Base-by-base conservation (phyloP, 148 eudicot species). In the Fagopyrum tataricum region DNA sequence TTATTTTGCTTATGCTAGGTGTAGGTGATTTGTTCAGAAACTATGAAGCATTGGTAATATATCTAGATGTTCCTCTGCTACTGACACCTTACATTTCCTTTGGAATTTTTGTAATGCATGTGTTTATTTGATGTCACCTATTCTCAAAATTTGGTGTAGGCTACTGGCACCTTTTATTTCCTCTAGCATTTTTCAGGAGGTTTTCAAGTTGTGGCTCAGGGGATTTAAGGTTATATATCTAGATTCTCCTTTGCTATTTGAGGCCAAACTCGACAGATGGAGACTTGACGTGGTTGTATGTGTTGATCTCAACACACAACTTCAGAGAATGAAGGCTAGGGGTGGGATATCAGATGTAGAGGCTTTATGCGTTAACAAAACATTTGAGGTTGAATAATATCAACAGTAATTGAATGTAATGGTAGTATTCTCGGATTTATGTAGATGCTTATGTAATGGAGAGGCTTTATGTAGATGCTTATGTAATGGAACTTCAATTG, bases 251-350 rank as follows among this genome's bases (percentile, higher is more conserved):
- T 81, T 95, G 68, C 70, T 95, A 81, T 95, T 92, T 53, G 99
- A 95, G 82, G 96, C 87, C 73, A 95, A 92, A 78, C 86, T 95
- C 83, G 96, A 90, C 78, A 90, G 79, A 74, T 95, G 99, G 99
- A 87, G 85, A 61, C 98, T 92, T n/a, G 81, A 81, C 31, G 80
- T 95, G 59, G 89, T 91, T 73, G 92, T 95, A 44, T 95, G 96
- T 92, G 90, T 91, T 47, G 96, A 95, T 78, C 87, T 83, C 11
- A 86, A 91, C 77, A 95, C 96, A 67, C 96, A 95, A 64, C 91
- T 91, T 49, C 87, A 81, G 74, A 81, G 99, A 48, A 85, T 95
- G 18, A 83, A 88, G 84, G 86, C 84, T 41, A 87, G 99, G 81
- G 99, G 92, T 71, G 58, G 85, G 55, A 79, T 90, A 71, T 75